phyloP scores from a whole-genome alignment of 2,329 filamentous ascomycete species.

The Septoria petroselini region DNA sequence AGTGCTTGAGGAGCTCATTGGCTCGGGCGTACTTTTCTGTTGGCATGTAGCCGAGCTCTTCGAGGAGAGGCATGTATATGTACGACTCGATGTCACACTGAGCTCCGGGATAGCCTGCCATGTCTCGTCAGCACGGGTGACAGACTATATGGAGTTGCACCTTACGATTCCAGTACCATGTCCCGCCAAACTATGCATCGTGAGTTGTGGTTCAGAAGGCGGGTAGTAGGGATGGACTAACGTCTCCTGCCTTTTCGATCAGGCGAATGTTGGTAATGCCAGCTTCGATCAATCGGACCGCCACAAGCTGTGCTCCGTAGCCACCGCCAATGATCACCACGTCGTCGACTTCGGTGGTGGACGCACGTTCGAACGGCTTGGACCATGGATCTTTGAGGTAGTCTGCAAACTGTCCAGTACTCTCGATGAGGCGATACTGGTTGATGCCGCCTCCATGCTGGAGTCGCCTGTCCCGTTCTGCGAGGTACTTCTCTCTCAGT shows the following conservation, averaged over 20 bases:
- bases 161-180: slow-evolving; percentile 34
- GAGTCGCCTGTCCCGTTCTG: slow-evolving; percentile 26
- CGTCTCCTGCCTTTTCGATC: slow-evolving; percentile 27
- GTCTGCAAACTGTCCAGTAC: slow-evolving; percentile 19
- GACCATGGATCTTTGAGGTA: slow-evolving; percentile 26
- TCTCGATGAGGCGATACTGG: slow-evolving; percentile 26
- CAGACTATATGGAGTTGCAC: too few relatives aligned
- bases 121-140: slow-evolving; percentile 38
- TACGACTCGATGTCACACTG: slow-evolving; percentile 49
- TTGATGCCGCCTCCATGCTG: slow-evolving; percentile 23
- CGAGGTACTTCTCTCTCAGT: slow-evolving; percentile 26
- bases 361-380: slow-evolving; percentile 20
- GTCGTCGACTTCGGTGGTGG: slow-evolving; percentile 23
- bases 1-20: slow-evolving; percentile 43
- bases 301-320: slow-evolving; percentile 26
- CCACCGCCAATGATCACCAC: slow-evolving; percentile 26
- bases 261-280: slow-evolving; percentile 26
- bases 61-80: slow-evolving; percentile 48
- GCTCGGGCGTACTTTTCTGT: slow-evolving; percentile 38
- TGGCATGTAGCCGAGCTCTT: slow-evolving; percentile 45
- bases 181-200: slow-evolving; percentile 35
- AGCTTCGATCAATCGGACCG: slow-evolving; percentile 25
- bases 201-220: too few relatives aligned
- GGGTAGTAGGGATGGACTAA: slow-evolving; percentile 30
- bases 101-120: slow-evolving; percentile 43